Evolutionary conservation across 352 stramenopile genomes (phyloP).

Genomic region (Phytopythium litorale): DNA sequence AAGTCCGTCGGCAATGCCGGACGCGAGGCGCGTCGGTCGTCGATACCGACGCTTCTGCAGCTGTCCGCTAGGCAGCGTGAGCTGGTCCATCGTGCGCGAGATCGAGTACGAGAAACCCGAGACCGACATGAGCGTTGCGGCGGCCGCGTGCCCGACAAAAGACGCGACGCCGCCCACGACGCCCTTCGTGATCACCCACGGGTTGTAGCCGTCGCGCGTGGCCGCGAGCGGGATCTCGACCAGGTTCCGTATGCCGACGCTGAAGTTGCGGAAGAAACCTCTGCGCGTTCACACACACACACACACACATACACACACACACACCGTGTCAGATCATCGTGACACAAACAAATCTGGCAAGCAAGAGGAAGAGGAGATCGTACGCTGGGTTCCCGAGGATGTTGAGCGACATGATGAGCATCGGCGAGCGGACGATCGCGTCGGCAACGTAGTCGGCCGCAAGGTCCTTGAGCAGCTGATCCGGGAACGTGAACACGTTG

Average conservation of each 20-base stretch:
- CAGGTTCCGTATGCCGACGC: conserved; percentile 64
- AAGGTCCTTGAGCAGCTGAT: conserved; percentile 81
- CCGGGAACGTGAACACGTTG: conserved; percentile 69
- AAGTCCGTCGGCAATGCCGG: conserved; percentile 57
- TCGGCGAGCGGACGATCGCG: conserved; percentile 67
- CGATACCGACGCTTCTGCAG: conserved; percentile 59
- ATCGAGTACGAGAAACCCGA: conserved; percentile 83
- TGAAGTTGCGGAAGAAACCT: conserved; percentile 71
- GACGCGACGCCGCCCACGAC: conserved; percentile 64
- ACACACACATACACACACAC: no score
- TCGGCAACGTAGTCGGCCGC: conserved; percentile 81
- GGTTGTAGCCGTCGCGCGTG: conserved; percentile 69
- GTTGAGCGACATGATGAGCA: conserved; percentile 84
- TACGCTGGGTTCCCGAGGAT: conserved; percentile 85
- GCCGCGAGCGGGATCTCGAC: conserved; percentile 73
- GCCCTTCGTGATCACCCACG: conserved; percentile 70
- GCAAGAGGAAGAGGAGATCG: conserved; percentile 11
- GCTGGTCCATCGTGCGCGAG: conserved; percentile 76
- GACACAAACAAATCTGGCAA: not conserved
- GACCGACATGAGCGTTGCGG: conserved; percentile 64
- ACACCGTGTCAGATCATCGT: not conserved
- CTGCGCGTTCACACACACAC: no score
- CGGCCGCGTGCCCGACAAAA: conserved; percentile 66
- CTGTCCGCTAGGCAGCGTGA: conserved; percentile 61
- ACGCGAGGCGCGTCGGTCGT: conserved; percentile 57